phyloP scores from a whole-genome alignment of 129 eudicot species.

The Saussurea involucrata region DNA sequence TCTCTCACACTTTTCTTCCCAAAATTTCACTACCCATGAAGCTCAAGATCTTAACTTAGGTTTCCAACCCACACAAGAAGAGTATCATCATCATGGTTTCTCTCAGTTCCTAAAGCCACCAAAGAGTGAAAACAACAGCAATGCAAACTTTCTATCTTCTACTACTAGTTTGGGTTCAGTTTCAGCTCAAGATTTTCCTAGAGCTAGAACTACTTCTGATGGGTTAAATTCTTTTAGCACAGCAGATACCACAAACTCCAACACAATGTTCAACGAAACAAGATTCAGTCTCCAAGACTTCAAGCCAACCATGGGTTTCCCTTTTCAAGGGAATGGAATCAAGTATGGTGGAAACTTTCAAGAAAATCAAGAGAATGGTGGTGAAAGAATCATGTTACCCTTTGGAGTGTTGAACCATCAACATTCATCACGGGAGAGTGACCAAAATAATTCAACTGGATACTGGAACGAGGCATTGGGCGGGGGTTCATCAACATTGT shows the following conservation, averaged over 20 bases:
- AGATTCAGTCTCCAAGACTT: conserved; percentile 36
- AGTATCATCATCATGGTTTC: conserved; percentile 23
- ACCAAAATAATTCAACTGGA: conserved; percentile 23
- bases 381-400: conserved; percentile 33
- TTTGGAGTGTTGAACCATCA: conserved; percentile 44
- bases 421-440: conserved; percentile 24
- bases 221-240: conserved; percentile 12
- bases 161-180: conserved; percentile 3
- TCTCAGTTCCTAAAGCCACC: conserved; percentile 33
- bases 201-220: conserved; percentile 14
- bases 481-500: conserved; percentile 38
- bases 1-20: conserved; percentile 37
- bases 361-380: conserved; percentile 17
- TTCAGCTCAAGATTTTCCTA: conserved; percentile 19
- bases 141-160: conserved; percentile 29
- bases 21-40: conserved; percentile 30
- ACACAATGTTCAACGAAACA: conserved; percentile 23
- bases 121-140: conserved; percentile 29
- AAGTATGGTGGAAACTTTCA: conserved; percentile 27
- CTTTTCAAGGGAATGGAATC: conserved; percentile 36
- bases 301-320: conserved; percentile 35
- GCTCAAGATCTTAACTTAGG: conserved; percentile 51
- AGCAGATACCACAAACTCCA: neutral
- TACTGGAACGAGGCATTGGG: conserved; percentile 41
- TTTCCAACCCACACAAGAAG: conserved; percentile 28